Evolutionary conservation across 768 basidiomycete species (phyloP).

Genomic region (Suillus paluster): DNA sequence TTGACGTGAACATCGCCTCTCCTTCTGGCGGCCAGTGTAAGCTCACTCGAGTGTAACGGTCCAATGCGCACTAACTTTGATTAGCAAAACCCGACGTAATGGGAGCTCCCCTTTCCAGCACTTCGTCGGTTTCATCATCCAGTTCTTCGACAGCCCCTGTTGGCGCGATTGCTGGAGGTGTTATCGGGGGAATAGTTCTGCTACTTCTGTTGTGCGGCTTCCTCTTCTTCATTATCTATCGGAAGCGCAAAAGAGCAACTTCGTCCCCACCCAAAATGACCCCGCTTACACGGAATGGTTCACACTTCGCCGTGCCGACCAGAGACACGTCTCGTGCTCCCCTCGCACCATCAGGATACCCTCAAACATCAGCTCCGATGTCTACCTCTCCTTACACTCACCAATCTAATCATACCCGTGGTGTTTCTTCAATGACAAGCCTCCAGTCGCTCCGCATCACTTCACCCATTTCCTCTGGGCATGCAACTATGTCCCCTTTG

Average conservation of each 20-base stretch:
- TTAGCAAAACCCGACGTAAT: conserved; percentile 22
- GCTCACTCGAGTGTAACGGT: background rate
- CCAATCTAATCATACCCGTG: conserved; percentile 9
- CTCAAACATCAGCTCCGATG: conserved; percentile 4
- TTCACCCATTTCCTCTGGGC: conserved; percentile 8
- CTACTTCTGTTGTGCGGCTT: conserved; percentile 21
- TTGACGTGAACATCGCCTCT: conserved; percentile 18
- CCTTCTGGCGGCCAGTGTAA: conserved; percentile 16
- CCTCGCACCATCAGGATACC: background rate
- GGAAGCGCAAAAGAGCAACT: conserved; percentile 12
- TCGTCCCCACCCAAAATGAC: background rate
- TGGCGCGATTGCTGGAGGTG: conserved; percentile 26
- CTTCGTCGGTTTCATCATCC: conserved; percentile 7
- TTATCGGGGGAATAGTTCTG: conserved; percentile 21
- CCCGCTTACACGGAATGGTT: background rate
- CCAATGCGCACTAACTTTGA: background rate
- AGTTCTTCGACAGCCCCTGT: conserved; percentile 11
- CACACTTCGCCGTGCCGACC: conserved; percentile 7
- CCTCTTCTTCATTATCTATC: conserved; percentile 14
- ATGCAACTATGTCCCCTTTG: background rate
- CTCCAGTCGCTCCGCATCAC: background rate
- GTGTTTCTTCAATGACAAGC: conserved; percentile 17
- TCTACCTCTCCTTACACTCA: background rate
- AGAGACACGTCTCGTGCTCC: conserved; percentile 3
- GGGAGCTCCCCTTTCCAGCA: conserved; percentile 16